Conservation (phyloP, 148 eudicot genomes). For the Polygonum aviculare region DNA sequence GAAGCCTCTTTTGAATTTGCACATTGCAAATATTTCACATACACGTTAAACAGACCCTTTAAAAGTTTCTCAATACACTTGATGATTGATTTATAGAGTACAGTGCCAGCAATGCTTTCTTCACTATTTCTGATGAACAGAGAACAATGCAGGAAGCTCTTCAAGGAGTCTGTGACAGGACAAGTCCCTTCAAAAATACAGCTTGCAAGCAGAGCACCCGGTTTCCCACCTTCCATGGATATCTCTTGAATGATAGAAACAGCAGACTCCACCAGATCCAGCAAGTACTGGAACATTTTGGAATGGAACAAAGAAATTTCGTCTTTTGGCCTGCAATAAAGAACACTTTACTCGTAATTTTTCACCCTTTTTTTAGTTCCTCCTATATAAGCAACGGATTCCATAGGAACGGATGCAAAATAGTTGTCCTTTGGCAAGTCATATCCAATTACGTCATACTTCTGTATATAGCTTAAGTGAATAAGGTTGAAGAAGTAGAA, state of each 20-base stretch:
- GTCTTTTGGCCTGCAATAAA: slow-evolving; percentile 41
- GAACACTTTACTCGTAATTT: slow-evolving; percentile 1
- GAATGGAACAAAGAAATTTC: slow-evolving; percentile 37
- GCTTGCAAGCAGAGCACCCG: slow-evolving; percentile 35
- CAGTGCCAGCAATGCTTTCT: slow-evolving; percentile 23
- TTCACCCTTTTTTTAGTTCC: neutral
- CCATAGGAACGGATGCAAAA: neutral
- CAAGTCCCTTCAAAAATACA: slow-evolving; percentile 38
- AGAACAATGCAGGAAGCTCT: slow-evolving; percentile 52
- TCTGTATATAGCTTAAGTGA: neutral
- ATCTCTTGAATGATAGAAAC: slow-evolving; percentile 39
- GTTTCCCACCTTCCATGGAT: slow-evolving; percentile 24
- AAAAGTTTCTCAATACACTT: slow-evolving; percentile 56
- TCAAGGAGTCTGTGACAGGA: slow-evolving; percentile 36
- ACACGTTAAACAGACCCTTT: slow-evolving; percentile 41
- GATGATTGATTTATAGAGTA: slow-evolving; percentile 27
- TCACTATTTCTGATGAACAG: slow-evolving; percentile 33
- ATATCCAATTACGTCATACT: neutral
- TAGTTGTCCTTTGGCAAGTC: neutral
- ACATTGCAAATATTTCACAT: slow-evolving; percentile 35
- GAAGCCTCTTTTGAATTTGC: slow-evolving; percentile 25
- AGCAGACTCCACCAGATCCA: slow-evolving; percentile 51
- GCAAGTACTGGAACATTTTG: slow-evolving; percentile 41
- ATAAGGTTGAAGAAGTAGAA: neutral
- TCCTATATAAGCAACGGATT: neutral